Evolutionary conservation across 208 protist species (phyloP), one percentile per base, ranked within the genome.

Genomic region (Trypanosoma theileri): DNA sequence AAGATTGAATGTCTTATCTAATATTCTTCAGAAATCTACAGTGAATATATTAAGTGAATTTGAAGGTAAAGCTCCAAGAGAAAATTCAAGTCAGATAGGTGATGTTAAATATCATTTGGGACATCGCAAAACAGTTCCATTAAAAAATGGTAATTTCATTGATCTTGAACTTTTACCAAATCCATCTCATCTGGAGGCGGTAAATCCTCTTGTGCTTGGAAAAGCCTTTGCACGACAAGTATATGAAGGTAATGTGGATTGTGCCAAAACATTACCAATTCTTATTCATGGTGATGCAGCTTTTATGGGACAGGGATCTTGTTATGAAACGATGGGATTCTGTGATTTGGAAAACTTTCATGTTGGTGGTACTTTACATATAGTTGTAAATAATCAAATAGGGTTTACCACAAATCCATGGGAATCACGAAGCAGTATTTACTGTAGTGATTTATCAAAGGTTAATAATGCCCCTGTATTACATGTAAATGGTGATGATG

Each of bases 21-120:
- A 99, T 76, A 91, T 99, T 12, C 82, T 98, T 48, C 82, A 91
- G 59, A 99, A 98, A 82, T 96, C 97, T 14, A 77, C 85, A 31
- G 79, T 82, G 60, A 71, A 73, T 52, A 97, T 97, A 44, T 85
- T 98, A 31, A 87, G 84, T 76, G 92, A 98, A 86, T 97, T 98
- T 71, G 78, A 92, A 58, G 89, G 86, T 52, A 84, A 85, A 26
- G 66, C 62, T 22, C 68, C 77, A 6, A 77, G 81, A 31, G 59
- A 79, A n/a, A 45, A 80, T 24, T 77, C 75, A 16, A 58, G 77
- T 53, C 21, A 74, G 19, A 78, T 81, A 59, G 97, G 98, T 61
- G 98, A 99, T 73, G 97, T 99, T 17, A 99, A 99, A 81, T 99
- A 99, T 84, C 98, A 99, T 77, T 82, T 99, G 17, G 98, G 98